Evolutionary conservation across 495 filamentous ascomycete genomes (phyloP).

Genomic region (Aspergillus funiculosus): DNA sequence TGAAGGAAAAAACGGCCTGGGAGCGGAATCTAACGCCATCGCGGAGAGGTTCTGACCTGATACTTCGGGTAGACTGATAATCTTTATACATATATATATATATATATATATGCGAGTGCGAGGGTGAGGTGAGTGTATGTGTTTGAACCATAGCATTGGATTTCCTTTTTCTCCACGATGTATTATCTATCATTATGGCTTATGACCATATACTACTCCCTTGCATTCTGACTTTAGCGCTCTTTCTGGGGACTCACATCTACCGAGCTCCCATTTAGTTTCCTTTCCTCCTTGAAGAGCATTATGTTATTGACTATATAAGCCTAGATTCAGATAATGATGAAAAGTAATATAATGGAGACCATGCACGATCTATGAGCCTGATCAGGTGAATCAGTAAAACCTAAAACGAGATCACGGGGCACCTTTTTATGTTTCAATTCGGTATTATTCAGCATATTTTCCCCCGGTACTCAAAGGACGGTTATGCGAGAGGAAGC

Average conservation of each 20-base stretch:
- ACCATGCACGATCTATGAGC: too few relatives aligned
- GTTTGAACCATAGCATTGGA: background rate
- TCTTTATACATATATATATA: background rate
- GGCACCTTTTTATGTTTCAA: too few relatives aligned
- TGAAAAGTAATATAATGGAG: too few relatives aligned
- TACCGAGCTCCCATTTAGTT: background rate
- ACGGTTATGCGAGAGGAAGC: too few relatives aligned
- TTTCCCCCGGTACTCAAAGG: too few relatives aligned
- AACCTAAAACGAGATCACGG: too few relatives aligned
- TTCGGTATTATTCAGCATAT: too few relatives aligned
- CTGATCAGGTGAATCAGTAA: too few relatives aligned
- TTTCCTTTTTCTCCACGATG: conserved; percentile 1
- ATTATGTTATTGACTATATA: too few relatives aligned
- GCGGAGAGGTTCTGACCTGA: conserved; percentile 31
- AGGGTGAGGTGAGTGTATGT: background rate
- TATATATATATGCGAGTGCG: background rate
- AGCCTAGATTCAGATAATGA: too few relatives aligned
- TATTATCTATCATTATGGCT: conserved; percentile 1
- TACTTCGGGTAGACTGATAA: conserved; percentile 33
- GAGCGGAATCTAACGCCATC: conserved; percentile 38
- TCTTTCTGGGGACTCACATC: background rate
- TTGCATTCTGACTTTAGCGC: conserved; percentile 3
- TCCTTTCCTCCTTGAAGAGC: background rate
- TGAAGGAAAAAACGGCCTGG: conserved; percentile 21
- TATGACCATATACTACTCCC: too few relatives aligned